phyloP scores from a whole-genome alignment of 2,329 filamentous ascomycete species.

The Colletotrichum zoysiae region DNA sequence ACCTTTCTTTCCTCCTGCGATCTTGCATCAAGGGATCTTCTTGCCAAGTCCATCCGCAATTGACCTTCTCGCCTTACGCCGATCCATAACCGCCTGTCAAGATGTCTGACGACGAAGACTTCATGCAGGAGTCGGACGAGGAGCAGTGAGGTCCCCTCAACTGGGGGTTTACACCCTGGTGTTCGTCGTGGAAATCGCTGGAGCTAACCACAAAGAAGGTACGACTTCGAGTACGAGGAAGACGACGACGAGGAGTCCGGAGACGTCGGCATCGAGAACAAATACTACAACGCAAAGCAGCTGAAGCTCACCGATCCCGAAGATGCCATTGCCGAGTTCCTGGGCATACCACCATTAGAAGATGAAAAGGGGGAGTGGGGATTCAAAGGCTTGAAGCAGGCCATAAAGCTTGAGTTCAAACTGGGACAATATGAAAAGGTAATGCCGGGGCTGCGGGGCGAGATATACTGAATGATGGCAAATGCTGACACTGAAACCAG shows the following conservation, averaged over 20 bases:
- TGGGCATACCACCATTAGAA: conserved; percentile 88
- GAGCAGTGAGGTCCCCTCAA: conserved; percentile 53
- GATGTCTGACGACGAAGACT: conserved; percentile 66
- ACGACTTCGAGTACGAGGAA: conserved; percentile 97
- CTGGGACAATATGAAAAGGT: conserved; percentile 90
- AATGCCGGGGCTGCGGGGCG: not conserved
- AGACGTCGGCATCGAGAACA: conserved; percentile 97
- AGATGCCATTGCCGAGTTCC: conserved; percentile 90
- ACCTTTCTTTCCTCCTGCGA: not conserved
- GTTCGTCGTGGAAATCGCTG: not conserved
- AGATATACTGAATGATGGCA: not conserved
- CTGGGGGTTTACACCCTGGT: not conserved
- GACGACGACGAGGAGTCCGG: conserved; percentile 89
- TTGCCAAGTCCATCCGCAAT: not conserved
- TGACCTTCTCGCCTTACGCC: not conserved
- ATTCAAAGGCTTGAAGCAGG: conserved; percentile 97
- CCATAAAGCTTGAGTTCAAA: conserved; percentile 96
- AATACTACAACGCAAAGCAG: conserved; percentile 99
- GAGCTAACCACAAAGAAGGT: conserved; percentile 59
- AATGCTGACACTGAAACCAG: conserved; percentile 57
- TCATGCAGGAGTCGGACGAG: conserved; percentile 63
- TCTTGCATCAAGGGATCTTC: not conserved
- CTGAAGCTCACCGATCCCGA: conserved; percentile 89
- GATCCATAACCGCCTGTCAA: conserved; percentile 35
- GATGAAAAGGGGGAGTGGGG: conserved; percentile 97